Conservation (phyloP, 495 filamentous ascomycete species). For the Penicillium fimorum region DNA sequence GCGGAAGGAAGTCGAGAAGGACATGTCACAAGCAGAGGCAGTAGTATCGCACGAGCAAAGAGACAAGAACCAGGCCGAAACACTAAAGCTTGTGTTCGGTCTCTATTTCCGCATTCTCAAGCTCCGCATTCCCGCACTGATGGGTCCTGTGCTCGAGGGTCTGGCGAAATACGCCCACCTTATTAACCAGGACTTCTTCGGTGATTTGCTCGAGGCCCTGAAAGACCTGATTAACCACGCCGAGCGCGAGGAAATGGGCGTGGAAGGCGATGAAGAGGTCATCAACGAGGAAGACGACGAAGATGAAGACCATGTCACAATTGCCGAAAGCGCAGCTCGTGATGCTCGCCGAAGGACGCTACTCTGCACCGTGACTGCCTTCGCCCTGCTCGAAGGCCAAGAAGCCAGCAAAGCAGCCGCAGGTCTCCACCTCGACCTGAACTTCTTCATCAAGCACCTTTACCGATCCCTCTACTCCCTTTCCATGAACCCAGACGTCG, state of each 20-base stretch:
- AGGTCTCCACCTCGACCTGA: slow-evolving; percentile 78
- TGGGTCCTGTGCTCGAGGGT: slow-evolving; percentile 92
- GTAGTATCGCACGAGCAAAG: slow-evolving; percentile 86
- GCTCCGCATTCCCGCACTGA: slow-evolving; percentile 67
- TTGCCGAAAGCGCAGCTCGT: slow-evolving; percentile 34
- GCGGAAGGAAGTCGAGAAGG: slow-evolving; percentile 82
- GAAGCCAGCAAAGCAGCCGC: slow-evolving; percentile 64
- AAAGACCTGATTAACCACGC: slow-evolving; percentile 82
- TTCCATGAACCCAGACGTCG: slow-evolving; percentile 79
- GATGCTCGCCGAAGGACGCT: slow-evolving; percentile 81
- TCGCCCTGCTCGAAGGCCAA: slow-evolving; percentile 88
- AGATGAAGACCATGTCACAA: slow-evolving; percentile 39
- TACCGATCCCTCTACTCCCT: slow-evolving; percentile 78
- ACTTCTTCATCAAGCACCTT: slow-evolving; percentile 91
- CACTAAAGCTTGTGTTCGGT: slow-evolving; percentile 90
- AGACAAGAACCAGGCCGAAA: slow-evolving; percentile 90
- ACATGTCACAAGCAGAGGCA: slow-evolving; percentile 90
- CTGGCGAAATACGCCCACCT: slow-evolving; percentile 89
- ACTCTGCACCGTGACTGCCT: slow-evolving; percentile 94
- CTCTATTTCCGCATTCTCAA: slow-evolving; percentile 94
- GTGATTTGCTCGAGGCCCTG: slow-evolving; percentile 88
- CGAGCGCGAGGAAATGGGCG: slow-evolving; percentile 50
- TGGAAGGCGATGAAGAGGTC: slow-evolving; percentile 40
- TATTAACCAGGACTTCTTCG: slow-evolving; percentile 98
- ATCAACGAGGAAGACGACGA: slow-evolving; percentile 36